Conservation (phyloP, 2,329 filamentous ascomycete species). For the Epichloe glyceriae region DNA sequence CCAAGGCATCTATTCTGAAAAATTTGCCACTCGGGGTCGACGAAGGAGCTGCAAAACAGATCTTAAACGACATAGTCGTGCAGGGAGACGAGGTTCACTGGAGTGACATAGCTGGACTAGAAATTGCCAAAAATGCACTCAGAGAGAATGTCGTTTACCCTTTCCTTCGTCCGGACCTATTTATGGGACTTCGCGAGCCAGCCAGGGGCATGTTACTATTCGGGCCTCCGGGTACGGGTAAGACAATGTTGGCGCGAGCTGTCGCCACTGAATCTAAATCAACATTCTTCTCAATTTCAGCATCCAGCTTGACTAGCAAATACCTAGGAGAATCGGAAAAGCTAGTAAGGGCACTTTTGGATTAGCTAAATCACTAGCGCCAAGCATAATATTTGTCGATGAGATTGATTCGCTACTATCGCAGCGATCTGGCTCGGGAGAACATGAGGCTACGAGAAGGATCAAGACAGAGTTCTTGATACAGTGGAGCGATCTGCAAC, state of each 20-base stretch:
- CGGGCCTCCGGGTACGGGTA: slow-evolving; percentile 92
- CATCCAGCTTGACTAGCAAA: slow-evolving; percentile 88
- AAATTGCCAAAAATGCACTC: slow-evolving; percentile 78
- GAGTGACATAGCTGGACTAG: slow-evolving; percentile 83
- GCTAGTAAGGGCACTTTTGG: slow-evolving; percentile 77
- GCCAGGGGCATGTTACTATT: slow-evolving; percentile 93
- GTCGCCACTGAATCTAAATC: slow-evolving; percentile 91
- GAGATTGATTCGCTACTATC: slow-evolving; percentile 93
- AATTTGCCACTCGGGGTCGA: slow-evolving; percentile 75
- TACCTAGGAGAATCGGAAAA: slow-evolving; percentile 96
- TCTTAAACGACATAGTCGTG: slow-evolving; percentile 90
- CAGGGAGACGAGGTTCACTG: slow-evolving; percentile 91
- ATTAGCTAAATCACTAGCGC: slow-evolving; percentile 77
- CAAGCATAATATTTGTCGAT: slow-evolving; percentile 95
- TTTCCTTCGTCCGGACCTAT: slow-evolving; percentile 86
- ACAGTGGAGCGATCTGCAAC: slow-evolving; percentile 89
- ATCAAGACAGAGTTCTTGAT: slow-evolving; percentile 98
- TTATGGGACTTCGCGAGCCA: slow-evolving; percentile 88
- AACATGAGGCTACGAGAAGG: slow-evolving; percentile 83
- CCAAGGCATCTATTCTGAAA: slow-evolving; percentile 54
- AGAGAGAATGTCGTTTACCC: slow-evolving; percentile 97
- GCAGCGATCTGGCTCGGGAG: slow-evolving; percentile 66
- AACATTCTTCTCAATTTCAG: slow-evolving; percentile 94
- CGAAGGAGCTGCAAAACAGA: slow-evolving; percentile 70
- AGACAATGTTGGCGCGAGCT: slow-evolving; percentile 87